Base-by-base conservation (phyloP, 2,329 filamentous ascomycete genomes). In the Geoglossum cookeanum region DNA sequence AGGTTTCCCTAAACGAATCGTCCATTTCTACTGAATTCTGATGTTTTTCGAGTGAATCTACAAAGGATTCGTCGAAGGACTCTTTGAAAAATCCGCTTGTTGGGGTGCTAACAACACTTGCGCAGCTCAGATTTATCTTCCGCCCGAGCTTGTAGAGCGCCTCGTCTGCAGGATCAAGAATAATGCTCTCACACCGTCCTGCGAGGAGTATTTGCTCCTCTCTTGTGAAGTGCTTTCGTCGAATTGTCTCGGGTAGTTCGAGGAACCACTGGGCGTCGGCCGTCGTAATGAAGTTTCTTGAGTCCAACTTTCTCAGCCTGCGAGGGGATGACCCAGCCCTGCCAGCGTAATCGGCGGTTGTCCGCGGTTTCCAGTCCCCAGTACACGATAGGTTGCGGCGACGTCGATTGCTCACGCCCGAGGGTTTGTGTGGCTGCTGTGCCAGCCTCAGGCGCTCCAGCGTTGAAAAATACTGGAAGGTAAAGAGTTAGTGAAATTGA, bases 201-300 rank as follows among this genome's bases (percentile, higher is more conserved):
- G 77, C 77, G 58, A 84, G 72, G 58, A 81, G 68, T 48, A 78
- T 70, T 63, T 84, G 84, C 69, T 92, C 86, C 68, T 89, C 83
- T 54, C 73, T 75, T 29, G 82, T 83, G 67, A 89, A 84, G 60
- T 85, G 79, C 61, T 78, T 80, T 61, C 80, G 78, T 65, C 80
- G 81, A 61, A 88, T 76, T 68, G 87, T 88, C 60, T 85, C 79
- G 22, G 87, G 85, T 47, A 89, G 73, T 27, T 76, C 79, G 56
- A 82, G 73, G 66, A 83, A 89, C 73, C 85, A 87, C 61, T 78
- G 74, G 57, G 78, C 78, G 63, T 86, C 80, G 33, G 75, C 74
- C 57, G 76, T 74, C 57, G 75, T 69, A 61, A 69, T 69, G 64
- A 62, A 64, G 65, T 61, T 66, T 68, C 27, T 68, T 61, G 58